These are phyloP conservation scores for Coemansia sp. DNA, from an alignment of 192 early-diverging fungal genomes.

Conservation along the genomic window DNA sequence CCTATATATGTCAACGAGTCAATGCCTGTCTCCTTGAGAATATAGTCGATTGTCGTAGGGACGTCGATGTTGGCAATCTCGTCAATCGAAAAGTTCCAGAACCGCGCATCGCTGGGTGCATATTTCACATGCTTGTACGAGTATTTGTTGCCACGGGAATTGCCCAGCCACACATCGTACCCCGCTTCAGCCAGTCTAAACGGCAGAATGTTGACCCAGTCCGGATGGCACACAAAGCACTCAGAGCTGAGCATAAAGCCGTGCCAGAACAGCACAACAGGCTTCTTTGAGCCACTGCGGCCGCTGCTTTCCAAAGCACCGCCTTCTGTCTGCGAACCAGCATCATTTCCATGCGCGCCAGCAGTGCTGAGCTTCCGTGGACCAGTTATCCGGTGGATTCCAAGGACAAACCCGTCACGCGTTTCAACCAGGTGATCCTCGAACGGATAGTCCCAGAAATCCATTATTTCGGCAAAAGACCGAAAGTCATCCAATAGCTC, in stretches of 20 bases:
- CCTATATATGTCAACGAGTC: slow-evolving; percentile 88
- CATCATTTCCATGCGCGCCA: slow-evolving; percentile 5
- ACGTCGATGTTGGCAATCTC: slow-evolving; percentile 86
- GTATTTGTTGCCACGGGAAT: slow-evolving; percentile 94
- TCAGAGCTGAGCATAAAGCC: slow-evolving; percentile 94
- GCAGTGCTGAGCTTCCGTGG: slow-evolving; percentile 25
- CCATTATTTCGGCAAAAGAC: slow-evolving; percentile 52
- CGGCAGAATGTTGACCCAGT: slow-evolving; percentile 72
- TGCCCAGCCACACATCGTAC: slow-evolving; percentile 97
- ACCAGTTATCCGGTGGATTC: slow-evolving; percentile 76
- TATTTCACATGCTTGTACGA: slow-evolving; percentile 76
- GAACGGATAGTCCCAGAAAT: slow-evolving; percentile 74
- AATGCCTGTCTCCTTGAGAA: slow-evolving; percentile 78
- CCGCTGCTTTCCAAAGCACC: not conserved
- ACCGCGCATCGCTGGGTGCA: slow-evolving; percentile 65
- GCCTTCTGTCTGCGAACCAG: not conserved
- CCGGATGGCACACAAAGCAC: slow-evolving; percentile 85
- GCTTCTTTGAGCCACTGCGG: slow-evolving; percentile 47
- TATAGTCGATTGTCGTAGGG: slow-evolving; percentile 84
- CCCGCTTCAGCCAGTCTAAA: slow-evolving; percentile 84
- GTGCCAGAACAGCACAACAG: slow-evolving; percentile 92
- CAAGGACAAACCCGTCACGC: slow-evolving; percentile 81
- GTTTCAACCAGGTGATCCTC: slow-evolving; percentile 85
- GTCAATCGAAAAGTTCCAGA: slow-evolving; percentile 96
- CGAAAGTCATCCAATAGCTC: slow-evolving; percentile 53